Base-by-base conservation (phyloP, 106 monocot genomes). In the Phalaenopsis equestris region DNA sequence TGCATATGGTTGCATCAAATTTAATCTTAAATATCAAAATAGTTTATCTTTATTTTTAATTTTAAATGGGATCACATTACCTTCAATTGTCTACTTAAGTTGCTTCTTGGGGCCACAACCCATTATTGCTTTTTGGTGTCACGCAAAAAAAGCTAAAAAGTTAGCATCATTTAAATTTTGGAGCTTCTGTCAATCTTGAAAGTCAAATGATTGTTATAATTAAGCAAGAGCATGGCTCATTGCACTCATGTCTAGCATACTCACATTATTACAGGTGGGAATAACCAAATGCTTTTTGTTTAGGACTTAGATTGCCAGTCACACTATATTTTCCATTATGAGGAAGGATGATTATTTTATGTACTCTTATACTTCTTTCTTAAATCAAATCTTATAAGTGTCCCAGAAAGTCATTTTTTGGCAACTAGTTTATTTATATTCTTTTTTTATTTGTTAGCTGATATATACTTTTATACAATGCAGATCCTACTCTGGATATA, bases 401-500 rank as follows among this genome's bases (percentile, higher is more conserved):
- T 24, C 8, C 41, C 57, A 3, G 56, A 21, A 23, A 56, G 47
- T 16, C 64, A 65, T 16, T 30, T 76, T 36, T 46, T 72, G 38
- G 14, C 41, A 11, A 72, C 16, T 41, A 41, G 16, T 72, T 38
- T 72, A 16, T 52, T 52, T 52, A 12, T 12, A 12, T 52, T 12
- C 1, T 12, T 52, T 52, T 52, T 52, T 52, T 52, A 12, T 52
- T 52, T 12, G 52, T 52, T 52, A 52, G 12, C 52, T 52, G 52
- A 12, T 72, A 19, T 41, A 5, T 39, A 52, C n/a, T 42, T 75
- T 45, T 14, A 21, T 75, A 5, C 45, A 75, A 82, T 87, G 67
- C 79, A 96, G 91, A 84, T 87, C 46, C 81, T 73, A 76, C 79
- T 76, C 75, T 90, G 84, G 88, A 90, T 47, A 81, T 85, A 47